A percentile compares a stretch with the other conserved stretches of the same genome.
Evolutionary conservation across 441 rosid genomes (phyloP).

Genomic region (Adansonia madagascariensis): DNA sequence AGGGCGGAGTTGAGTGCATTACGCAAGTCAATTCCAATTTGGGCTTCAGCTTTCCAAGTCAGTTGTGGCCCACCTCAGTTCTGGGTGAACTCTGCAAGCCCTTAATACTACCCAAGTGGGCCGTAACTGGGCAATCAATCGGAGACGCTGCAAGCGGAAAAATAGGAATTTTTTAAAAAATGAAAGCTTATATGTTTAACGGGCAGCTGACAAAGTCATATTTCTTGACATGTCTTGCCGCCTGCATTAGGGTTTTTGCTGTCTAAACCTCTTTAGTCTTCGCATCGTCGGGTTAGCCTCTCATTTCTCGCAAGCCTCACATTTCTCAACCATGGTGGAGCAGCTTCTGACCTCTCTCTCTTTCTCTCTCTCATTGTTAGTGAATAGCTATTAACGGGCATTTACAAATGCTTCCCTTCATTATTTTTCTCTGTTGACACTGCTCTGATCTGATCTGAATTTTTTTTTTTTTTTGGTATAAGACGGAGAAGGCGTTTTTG

Average conservation of each 20-base stretch:
- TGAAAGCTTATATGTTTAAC: not conserved
- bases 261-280: not conserved
- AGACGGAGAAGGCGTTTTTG: constrained; percentile 48
- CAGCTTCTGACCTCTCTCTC: constrained; percentile 28
- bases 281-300: not conserved
- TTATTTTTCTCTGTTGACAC: not conserved
- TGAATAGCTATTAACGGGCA: not conserved
- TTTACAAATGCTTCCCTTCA: no score
- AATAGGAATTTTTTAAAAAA: not conserved
- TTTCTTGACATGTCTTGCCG: not conserved
- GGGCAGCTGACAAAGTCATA: not conserved
- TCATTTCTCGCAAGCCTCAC: not conserved
- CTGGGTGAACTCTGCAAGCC: constrained; percentile 63
- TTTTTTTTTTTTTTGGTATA: not conserved
- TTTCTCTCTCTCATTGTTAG: not conserved
- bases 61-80: constrained; percentile 55
- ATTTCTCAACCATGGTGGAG: constrained; percentile 41
- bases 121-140: not conserved
- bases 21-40: constrained; percentile 64
- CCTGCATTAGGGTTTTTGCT: constrained; percentile 5
- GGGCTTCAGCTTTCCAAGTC: constrained; percentile 71
- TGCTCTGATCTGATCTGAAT: not conserved
- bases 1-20: constrained; percentile 59
- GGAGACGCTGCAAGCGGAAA: not conserved
- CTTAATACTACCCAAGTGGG: constrained; percentile 26